phyloP scores from a whole-genome alignment of 345 rosid species.

The Viola odorata region DNA sequence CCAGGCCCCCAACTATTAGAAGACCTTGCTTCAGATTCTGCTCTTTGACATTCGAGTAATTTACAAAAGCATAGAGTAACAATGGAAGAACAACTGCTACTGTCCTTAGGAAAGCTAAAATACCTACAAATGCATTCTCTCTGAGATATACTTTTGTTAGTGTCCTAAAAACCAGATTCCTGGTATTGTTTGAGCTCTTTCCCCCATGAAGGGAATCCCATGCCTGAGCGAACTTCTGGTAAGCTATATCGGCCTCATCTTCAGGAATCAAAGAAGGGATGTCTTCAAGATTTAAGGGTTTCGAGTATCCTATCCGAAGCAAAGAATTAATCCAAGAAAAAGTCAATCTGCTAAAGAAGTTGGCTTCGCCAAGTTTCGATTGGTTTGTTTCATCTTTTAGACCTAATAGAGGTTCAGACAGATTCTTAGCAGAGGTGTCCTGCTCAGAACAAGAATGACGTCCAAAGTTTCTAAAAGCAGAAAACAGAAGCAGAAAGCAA shows the following conservation, averaged over 20 bases:
- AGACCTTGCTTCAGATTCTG: slow-evolving; percentile 40
- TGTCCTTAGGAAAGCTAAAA: slow-evolving; percentile 23
- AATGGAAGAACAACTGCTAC: slow-evolving; percentile 24
- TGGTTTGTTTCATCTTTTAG: slow-evolving; percentile 10
- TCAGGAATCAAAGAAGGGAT: slow-evolving; percentile 23
- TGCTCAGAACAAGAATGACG: slow-evolving; percentile 13
- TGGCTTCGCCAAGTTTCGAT: slow-evolving; percentile 11
- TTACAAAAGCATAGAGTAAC: slow-evolving; percentile 39
- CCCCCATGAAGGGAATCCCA: slow-evolving; percentile 3
- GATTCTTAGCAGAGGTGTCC: slow-evolving; percentile 13
- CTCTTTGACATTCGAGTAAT: slow-evolving; percentile 32
- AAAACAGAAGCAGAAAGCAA: slow-evolving; percentile 48
- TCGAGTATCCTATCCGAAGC: slow-evolving; percentile 22
- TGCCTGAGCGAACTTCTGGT: slow-evolving; percentile 11
- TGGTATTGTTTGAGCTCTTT: not conserved
- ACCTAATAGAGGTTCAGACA: slow-evolving; percentile 43
- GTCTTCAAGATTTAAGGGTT: slow-evolving; percentile 20
- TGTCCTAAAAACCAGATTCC: slow-evolving; percentile 14
- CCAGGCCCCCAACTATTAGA: slow-evolving; percentile 35
- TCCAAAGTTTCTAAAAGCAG: slow-evolving; percentile 42
- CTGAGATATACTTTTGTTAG: slow-evolving; percentile 13
- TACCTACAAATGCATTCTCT: slow-evolving; percentile 14
- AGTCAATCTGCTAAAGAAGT: slow-evolving; percentile 14
- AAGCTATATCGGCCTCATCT: slow-evolving; percentile 21
- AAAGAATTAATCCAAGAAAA: slow-evolving; percentile 35